phyloP scores from a whole-genome alignment of 345 rosid species.

The Xanthoceras sorbifolium region DNA sequence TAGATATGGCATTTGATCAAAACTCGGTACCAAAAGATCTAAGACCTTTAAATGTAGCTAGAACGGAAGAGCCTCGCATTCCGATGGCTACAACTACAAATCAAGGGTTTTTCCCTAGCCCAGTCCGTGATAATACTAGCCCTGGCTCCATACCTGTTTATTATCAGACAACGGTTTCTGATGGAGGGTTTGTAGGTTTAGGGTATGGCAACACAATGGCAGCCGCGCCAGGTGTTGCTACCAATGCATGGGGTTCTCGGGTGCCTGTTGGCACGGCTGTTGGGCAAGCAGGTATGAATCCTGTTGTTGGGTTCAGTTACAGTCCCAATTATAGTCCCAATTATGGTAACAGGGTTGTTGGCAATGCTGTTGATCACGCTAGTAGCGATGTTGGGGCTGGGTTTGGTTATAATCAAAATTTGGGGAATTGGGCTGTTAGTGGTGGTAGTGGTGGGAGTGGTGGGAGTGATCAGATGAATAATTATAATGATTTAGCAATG shows the following conservation, averaged over 20 bases:
- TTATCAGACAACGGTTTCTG: slow-evolving; percentile 45
- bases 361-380: slow-evolving; percentile 50
- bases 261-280: slow-evolving; percentile 26
- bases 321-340: slow-evolving; percentile 35
- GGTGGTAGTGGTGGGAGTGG: slow-evolving; percentile 28
- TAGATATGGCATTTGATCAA: slow-evolving; percentile 66
- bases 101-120: slow-evolving; percentile 34
- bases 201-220: slow-evolving; percentile 43
- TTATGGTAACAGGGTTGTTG: slow-evolving; percentile 44
- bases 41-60: slow-evolving; percentile 45
- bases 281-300: slow-evolving; percentile 44
- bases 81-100: slow-evolving; percentile 27
- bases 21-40: slow-evolving; percentile 47
- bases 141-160: slow-evolving; percentile 46
- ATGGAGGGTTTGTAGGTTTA: slow-evolving; percentile 47
- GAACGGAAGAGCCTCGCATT: slow-evolving; percentile 56
- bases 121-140: slow-evolving; percentile 31
- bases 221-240: slow-evolving; percentile 26
- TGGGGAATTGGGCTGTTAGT: slow-evolving; percentile 32
- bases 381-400: slow-evolving; percentile 39
- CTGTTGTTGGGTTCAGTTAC: slow-evolving; percentile 38
- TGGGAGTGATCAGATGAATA: slow-evolving; percentile 24
- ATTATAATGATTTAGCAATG: slow-evolving; percentile 25
- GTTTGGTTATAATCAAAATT: slow-evolving; percentile 31
- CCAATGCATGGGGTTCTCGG: slow-evolving; percentile 38